Percentiles rank a stretch among this genome's conserved stretches.
Conservation (phyloP, 768 basidiomycete genomes). For the Lepiota venenata region DNA sequence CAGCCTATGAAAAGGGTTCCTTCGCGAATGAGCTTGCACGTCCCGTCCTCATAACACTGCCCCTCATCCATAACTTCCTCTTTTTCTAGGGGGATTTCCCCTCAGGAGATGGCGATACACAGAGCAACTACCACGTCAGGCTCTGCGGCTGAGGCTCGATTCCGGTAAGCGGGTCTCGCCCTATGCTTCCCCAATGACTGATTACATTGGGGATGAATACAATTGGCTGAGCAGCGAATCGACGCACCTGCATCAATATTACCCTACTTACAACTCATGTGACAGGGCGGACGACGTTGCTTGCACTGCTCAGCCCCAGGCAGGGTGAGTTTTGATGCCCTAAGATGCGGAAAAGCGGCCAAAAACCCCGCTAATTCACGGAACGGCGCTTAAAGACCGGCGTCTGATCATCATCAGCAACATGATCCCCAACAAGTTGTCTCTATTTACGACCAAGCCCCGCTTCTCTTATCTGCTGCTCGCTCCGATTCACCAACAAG, state of each 20-base stretch:
- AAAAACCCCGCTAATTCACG: no score
- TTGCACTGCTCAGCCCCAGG: no score
- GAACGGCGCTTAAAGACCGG: not conserved
- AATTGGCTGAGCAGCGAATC: not conserved
- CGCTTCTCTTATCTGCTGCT: not conserved
- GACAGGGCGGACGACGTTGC: no score
- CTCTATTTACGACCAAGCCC: not conserved
- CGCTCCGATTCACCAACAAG: not conserved
- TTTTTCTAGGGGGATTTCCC: no score
- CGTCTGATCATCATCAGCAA: not conserved
- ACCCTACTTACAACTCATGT: no score
- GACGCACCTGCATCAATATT: no score
- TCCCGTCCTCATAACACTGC: not conserved
- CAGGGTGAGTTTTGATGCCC: no score
- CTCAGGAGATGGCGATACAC: not conserved
- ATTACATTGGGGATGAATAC: not conserved
- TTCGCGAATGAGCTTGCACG: not conserved
- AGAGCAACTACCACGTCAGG: not conserved
- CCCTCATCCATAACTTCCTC: not conserved
- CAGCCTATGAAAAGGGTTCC: not conserved
- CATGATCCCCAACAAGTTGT: no score
- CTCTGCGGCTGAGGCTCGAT: slow-evolving; percentile 1
- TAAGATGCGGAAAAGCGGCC: no score
- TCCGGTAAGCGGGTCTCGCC: not conserved
- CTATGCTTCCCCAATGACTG: no score